Evolutionary conservation across 2,329 filamentous ascomycete genomes (phyloP), one percentile per base, ranked within the genome.

Genomic region (Penicillium sp.): DNA sequence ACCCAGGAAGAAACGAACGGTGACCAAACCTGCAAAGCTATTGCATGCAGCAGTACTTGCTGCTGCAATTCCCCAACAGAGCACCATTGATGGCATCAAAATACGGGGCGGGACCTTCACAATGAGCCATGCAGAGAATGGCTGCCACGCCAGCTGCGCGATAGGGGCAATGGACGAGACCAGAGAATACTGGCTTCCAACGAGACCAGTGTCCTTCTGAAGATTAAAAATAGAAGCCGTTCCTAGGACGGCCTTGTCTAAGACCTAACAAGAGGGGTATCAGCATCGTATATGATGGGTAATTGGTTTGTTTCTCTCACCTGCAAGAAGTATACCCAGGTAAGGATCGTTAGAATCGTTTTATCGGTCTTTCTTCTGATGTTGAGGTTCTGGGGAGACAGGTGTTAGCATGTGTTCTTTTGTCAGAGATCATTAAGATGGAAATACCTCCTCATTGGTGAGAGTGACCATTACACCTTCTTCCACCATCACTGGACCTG

Each of bases 81-180:
- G 15, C 6, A 50, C 65, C 46, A 49, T 33, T 2, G 31, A 37
- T 10, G 46, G 46, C 46, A 49, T 49, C 19, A 49, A 19, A 37
- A 49, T 37, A 49, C 46, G 46, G 21, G 46, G 46, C 5, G 46
- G 46, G 7, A 37, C 31, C 46, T 49, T 49, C 12, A 49, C 46
- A 33, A 49, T 49, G 21, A 49, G 46, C 46, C 46, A 49, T 49
- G 46, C 46, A 3, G 46, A 49, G 29, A 49, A 49, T 23, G 46
- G 46, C 31, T 49, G 46, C 46, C 46, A 49, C 9, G 46, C 46
- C 1, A 49, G 15, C 46, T 49, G 46, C 15, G 46, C 46, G 5
- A 49, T 49, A 17, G 46, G 46, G 13, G 46, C 31, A 37, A 49
- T 49, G 8, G 46, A 49, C 4, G 46, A 33, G n/a, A 49, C 35